Base-by-base conservation (phyloP, 495 filamentous ascomycete genomes). In the Penicillium cosmopolitanum region DNA sequence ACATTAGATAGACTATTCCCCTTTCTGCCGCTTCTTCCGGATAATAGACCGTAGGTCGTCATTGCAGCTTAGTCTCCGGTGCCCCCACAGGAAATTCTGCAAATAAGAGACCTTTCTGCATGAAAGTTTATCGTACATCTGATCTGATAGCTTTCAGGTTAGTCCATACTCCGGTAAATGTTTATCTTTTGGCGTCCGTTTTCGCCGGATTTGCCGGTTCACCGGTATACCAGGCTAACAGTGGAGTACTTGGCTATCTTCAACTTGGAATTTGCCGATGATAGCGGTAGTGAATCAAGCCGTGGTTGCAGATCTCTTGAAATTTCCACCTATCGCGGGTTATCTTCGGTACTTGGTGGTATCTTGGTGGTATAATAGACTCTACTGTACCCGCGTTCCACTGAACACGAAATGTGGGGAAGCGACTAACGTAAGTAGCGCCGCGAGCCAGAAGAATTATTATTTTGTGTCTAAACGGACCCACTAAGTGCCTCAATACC, bases 141-240 rank as follows among this genome's bases (percentile, higher is more conserved):
- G 19, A 28, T 31, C 18, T 6, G 23, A 28, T 48, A 15, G 21
- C 46, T 6, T 48, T 48, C 8, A 28, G 8, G 23, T 28, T 48
- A 48, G 6, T 6, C 10, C 46, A 48, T 9, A 28, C 23, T 12
- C 46, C 18, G 46, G 23, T 1, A 8, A 28, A 15, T 25, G 21
- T 3, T n/a, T 28, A 48, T 48, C 46, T 15, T 15, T 23, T 9
- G 10, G n/a, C 23, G 19, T 19, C 7, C 9, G 15, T 48, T 46
- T 48, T 48, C 19, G 46, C 46, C 46, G 46, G 46, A 9, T 28
- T 48, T 28, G 50, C 50, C 50, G 46, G 46, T 28, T 35, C 50
- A 35, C 50, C 28, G 25, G 12, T 35, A 8, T 28, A 4, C 52
- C 31, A n/a, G n/a, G 57, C 75, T 73, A 23, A 51, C 19, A 11